These are phyloP conservation scores for Aspergillus alliaceus DNA, from an alignment of 2,329 filamentous ascomycete species.

Conservation along the genomic window DNA sequence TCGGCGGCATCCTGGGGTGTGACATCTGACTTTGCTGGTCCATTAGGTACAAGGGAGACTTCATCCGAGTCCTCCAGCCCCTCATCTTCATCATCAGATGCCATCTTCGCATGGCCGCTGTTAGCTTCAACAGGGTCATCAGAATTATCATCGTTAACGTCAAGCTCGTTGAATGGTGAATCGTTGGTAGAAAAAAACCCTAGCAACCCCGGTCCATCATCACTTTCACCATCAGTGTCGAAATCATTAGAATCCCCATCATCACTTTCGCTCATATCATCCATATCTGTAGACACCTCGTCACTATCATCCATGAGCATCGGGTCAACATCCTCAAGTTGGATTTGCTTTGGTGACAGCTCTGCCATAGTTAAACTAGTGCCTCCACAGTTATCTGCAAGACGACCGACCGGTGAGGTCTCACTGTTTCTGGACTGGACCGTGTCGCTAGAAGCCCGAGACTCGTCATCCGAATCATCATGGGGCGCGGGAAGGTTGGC, in stretches of 20 bases:
- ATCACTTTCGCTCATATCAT: conserved; percentile 50
- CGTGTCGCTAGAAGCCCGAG: conserved; percentile 23
- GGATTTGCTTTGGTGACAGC: conserved; percentile 21
- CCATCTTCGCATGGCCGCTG: conserved; percentile 26
- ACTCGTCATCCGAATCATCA: conserved; percentile 22
- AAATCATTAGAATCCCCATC: conserved; percentile 55
- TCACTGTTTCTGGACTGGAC: conserved; percentile 20
- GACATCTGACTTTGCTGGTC: conserved; percentile 32
- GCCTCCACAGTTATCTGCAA: conserved; percentile 21
- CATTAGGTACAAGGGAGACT: conserved; percentile 35
- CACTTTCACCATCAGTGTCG: conserved; percentile 41
- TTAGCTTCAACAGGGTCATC: conserved; percentile 40
- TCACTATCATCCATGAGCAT: conserved; percentile 48
- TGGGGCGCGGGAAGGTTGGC: conserved; percentile 37
- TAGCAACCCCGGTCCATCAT: conserved; percentile 42
- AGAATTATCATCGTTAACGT: conserved; percentile 33
- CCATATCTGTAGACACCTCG: conserved; percentile 49
- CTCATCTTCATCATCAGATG: conserved; percentile 24
- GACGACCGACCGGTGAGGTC: conserved; percentile 18
- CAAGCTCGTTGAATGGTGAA: conserved; percentile 19
- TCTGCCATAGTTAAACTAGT: conserved; percentile 24
- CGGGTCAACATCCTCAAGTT: conserved; percentile 47
- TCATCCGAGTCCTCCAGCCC: conserved; percentile 34
- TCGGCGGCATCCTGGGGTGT: conserved; percentile 24
- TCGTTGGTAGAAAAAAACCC: conserved; percentile 50